Percentiles rank a stretch among this genome's conserved stretches.
These are phyloP conservation scores for Neoboletus magnificus DNA, from an alignment of 768 basidiomycete species.

Conservation along the genomic window DNA sequence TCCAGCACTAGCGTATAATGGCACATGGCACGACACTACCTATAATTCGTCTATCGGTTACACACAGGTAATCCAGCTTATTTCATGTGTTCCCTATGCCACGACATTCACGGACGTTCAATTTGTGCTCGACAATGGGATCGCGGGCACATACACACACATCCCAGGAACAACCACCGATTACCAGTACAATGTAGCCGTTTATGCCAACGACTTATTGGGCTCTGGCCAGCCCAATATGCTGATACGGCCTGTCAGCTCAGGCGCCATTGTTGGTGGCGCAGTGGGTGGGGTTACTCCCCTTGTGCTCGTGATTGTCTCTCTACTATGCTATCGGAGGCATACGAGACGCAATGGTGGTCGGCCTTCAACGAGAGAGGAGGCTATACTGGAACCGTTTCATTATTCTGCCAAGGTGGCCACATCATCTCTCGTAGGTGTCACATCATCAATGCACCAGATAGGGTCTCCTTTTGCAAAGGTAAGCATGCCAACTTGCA, in stretches of 20 bases:
- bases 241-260: conserved; percentile 2
- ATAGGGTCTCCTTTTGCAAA: neutral
- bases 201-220: neutral
- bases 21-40: conserved; percentile 19
- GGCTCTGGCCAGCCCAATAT: conserved; percentile 4
- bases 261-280: conserved; percentile 7
- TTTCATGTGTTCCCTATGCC: neutral
- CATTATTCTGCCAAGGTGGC: neutral
- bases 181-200: conserved; percentile 12
- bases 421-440: neutral
- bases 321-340: conserved; percentile 5
- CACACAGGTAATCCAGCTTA: conserved; percentile 1
- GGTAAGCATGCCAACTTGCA: neutral
- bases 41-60: neutral
- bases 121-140: conserved; percentile 8
- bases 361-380: neutral
- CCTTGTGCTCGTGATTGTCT: neutral
- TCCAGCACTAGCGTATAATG: conserved; percentile 2
- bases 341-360: neutral
- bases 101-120: neutral
- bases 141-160: neutral
- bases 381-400: conserved; percentile 5
- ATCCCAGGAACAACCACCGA: neutral
- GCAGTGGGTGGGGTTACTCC: neutral
- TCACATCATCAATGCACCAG: no score